Evolutionary conservation across 768 basidiomycete genomes (phyloP), one percentile per base, ranked within the genome.

Genomic region (Kwoniella newhampshirensis): DNA sequence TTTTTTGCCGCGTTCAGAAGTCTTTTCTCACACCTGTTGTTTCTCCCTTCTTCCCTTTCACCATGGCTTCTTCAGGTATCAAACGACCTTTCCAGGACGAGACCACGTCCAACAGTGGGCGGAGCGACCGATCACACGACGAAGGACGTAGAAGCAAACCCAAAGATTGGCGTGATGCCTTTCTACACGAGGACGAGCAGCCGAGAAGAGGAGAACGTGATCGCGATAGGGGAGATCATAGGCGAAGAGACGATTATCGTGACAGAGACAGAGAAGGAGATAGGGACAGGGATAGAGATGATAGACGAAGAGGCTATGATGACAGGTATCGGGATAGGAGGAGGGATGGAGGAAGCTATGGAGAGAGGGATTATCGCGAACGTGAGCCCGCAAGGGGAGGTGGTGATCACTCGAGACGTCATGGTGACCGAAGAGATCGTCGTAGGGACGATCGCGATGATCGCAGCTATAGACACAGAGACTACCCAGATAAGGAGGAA

Each of bases 401-500:
- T 52, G 65, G 50, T 23, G 37, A 53, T 42, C 43, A 64, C 40
- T 13, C 43, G 26, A 53, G 64, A 61, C 60, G 59, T 41, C 56
- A 70, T 60, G 62, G 59, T 64, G 64, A 65, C 61, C 63, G 66
- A 35, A 44, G 42, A 66, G 59, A 54, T 65, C 51, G 54, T 51
- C 41, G 44, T 53, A 64, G 59, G 53, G 37, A 58, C 59, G 62
- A 59, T 53, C 47, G 40, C 37, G 35, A 57, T 56, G 43, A 50
- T 60, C 39, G 52, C 9, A 18, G 82, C 82, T 83, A 84, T 12
- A 88, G 30, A 45, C 17, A 23, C 35, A 51, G 42, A 45, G 32
- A 89, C 64, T 86, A 78, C 74, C 88, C 91, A 79, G 91, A 93
- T 81, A 91, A 88, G 81, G 91, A 94, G 90, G 93, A 78, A 87